A percentile compares a stretch with the other conserved stretches of the same genome.
These are phyloP conservation scores for Rhodotorula glutinis DNA, from an alignment of 1,284 basidiomycete genomes.

Conservation along the genomic window DNA sequence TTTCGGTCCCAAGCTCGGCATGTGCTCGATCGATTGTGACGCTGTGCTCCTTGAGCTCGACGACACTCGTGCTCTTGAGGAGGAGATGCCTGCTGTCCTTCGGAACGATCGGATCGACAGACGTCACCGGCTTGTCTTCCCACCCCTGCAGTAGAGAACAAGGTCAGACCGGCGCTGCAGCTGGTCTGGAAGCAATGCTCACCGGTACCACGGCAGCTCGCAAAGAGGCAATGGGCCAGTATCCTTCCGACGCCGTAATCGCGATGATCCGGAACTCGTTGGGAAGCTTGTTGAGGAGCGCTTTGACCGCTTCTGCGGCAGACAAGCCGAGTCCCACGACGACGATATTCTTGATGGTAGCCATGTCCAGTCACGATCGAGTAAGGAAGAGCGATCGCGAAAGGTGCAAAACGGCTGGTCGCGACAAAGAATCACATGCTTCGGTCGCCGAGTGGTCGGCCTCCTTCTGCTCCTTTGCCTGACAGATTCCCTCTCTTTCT, in stretches of 20 bases:
- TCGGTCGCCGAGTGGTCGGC: too few species aligned
- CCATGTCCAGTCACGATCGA: background rate
- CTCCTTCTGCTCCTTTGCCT: too few species aligned
- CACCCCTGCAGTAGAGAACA: constrained; percentile 8
- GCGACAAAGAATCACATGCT: too few species aligned
- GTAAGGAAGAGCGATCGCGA: background rate
- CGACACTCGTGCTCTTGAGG: constrained; percentile 43
- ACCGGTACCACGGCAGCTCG: constrained; percentile 17
- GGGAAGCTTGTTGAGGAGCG: constrained; percentile 10
- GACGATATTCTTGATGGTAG: constrained; percentile 26
- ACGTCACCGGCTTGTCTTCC: constrained; percentile 32
- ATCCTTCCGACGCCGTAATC: constrained; percentile 6
- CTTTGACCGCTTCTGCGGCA: constrained; percentile 11
- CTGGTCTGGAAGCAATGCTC: too few species aligned
- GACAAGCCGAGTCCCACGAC: constrained; percentile 28
- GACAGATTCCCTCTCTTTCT: too few species aligned
- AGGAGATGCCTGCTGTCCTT: constrained; percentile 41
- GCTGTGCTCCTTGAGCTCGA: constrained; percentile 45
- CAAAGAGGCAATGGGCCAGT: constrained; percentile 9
- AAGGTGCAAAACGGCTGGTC: too few species aligned
- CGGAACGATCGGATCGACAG: constrained; percentile 47
- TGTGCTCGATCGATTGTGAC: constrained; percentile 47
- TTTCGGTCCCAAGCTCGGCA: constrained; percentile 21
- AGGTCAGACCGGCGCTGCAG: too few species aligned
- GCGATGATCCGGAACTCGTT: constrained; percentile 22